These are phyloP conservation scores for Onygenales sp. DNA, from an alignment of 2,329 filamentous ascomycete species.

Conservation along the genomic window DNA sequence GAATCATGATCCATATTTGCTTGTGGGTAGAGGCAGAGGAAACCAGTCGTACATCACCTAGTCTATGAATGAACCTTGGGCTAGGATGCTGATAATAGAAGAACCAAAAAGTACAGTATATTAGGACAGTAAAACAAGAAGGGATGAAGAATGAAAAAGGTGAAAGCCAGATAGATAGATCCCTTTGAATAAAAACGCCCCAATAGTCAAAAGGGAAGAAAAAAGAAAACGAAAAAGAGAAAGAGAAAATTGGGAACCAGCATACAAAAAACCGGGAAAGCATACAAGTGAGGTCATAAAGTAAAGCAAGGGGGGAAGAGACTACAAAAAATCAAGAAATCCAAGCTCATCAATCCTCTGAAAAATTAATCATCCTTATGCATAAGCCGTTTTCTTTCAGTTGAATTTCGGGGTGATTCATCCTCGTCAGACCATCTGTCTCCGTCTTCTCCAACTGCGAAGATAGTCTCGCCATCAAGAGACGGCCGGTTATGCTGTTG, in stretches of 20 bases:
- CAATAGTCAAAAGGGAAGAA: background rate
- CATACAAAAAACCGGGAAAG: background rate
- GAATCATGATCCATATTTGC: no score
- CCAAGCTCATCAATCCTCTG: background rate
- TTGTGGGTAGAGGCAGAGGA: no score
- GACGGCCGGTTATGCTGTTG: conserved; percentile 47
- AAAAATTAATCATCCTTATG: conserved; percentile 24
- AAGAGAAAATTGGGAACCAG: background rate
- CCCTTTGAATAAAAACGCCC: background rate
- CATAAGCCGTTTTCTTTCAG: conserved; percentile 42
- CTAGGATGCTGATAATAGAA: no score
- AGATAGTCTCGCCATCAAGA: conserved; percentile 86
- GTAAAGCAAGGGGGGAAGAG: no score
- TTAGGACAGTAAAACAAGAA: background rate
- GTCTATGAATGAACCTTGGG: background rate
- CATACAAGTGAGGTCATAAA: background rate
- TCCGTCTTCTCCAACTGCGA: conserved; percentile 79
- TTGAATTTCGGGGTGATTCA: conserved; percentile 43
- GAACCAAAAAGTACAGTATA: no score
- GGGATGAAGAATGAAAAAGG: background rate
- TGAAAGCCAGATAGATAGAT: background rate
- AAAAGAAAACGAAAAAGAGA: background rate
- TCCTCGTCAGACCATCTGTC: conserved; percentile 69
- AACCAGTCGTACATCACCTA: no score
- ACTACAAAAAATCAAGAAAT: background rate